Evolutionary conservation across 2,329 filamentous ascomycete species (phyloP).

Genomic region (Macrophomina pseudophaseolina): DNA sequence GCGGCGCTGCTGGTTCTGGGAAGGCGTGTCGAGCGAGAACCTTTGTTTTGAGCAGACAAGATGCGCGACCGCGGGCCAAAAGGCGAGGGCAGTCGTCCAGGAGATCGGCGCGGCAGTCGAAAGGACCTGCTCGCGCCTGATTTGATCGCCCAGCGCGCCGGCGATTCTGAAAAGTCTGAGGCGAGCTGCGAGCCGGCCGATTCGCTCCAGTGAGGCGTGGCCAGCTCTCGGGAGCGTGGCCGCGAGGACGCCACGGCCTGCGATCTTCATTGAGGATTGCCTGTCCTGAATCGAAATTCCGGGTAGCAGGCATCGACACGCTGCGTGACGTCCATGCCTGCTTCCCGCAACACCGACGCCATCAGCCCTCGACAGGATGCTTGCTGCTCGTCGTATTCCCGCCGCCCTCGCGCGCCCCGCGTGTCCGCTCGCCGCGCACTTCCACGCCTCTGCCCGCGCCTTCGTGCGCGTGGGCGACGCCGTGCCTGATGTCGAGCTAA

Average conservation of each 20-base stretch:
- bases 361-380: slow-evolving; percentile 21
- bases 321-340: background rate
- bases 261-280: slow-evolving; percentile 14
- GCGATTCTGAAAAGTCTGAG: slow-evolving; percentile 20
- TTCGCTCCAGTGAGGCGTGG: slow-evolving; percentile 16
- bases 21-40: slow-evolving; percentile 10
- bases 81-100: background rate
- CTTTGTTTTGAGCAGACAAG: slow-evolving; percentile 19
- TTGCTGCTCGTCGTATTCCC: slow-evolving; percentile 25
- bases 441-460: slow-evolving; percentile 68
- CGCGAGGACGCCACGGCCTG: slow-evolving; percentile 11
- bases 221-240: slow-evolving; percentile 16
- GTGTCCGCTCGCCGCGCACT: slow-evolving; percentile 41
- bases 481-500: slow-evolving; percentile 76
- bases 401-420: slow-evolving; percentile 22
- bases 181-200: slow-evolving; percentile 3
- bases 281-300: slow-evolving; percentile 2
- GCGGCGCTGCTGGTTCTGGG: slow-evolving; percentile 19
- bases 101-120: slow-evolving; percentile 22
- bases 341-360: background rate
- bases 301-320: slow-evolving; percentile 11
- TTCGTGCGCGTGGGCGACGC: slow-evolving; percentile 79
- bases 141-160: slow-evolving; percentile 23
- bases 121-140: slow-evolving; percentile 6
- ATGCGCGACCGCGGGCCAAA: slow-evolving; percentile 11